Evolutionary conservation across 148 eudicot genomes (phyloP).

Genomic region (Selenicereus undatus): DNA sequence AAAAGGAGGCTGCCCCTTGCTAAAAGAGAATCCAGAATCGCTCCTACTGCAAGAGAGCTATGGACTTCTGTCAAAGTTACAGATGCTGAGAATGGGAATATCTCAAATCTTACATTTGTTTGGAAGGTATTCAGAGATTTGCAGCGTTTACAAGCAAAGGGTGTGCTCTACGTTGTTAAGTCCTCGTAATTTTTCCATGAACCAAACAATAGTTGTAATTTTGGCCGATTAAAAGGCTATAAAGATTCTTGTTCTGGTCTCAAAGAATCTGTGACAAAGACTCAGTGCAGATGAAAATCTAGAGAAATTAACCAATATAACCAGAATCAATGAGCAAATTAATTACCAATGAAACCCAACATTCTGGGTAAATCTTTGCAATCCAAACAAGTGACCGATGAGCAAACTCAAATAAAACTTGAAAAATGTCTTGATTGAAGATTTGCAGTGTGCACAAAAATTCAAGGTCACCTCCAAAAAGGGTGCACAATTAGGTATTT

Average conservation of each 20-base stretch:
- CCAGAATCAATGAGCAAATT: too few relatives aligned
- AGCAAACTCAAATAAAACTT: background rate
- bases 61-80: background rate
- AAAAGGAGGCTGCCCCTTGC: background rate
- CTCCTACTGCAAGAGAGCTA: background rate
- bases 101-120: background rate
- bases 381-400: background rate
- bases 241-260: background rate
- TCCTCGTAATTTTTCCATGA: background rate
- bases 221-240: background rate
- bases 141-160: background rate
- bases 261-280: background rate
- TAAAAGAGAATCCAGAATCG: background rate
- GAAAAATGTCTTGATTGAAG: background rate
- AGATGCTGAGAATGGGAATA: background rate
- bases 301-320: too few relatives aligned
- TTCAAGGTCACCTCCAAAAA: conserved; percentile 3
- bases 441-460: background rate
- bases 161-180: background rate
- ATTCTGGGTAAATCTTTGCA: background rate
- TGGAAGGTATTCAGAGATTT: background rate
- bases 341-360: too few relatives aligned
- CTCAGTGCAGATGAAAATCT: background rate
- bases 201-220: background rate
- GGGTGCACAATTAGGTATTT: background rate